These are phyloP conservation scores for Ruellia speciosa DNA, from an alignment of 305 asterid genomes.

Conservation along the genomic window DNA sequence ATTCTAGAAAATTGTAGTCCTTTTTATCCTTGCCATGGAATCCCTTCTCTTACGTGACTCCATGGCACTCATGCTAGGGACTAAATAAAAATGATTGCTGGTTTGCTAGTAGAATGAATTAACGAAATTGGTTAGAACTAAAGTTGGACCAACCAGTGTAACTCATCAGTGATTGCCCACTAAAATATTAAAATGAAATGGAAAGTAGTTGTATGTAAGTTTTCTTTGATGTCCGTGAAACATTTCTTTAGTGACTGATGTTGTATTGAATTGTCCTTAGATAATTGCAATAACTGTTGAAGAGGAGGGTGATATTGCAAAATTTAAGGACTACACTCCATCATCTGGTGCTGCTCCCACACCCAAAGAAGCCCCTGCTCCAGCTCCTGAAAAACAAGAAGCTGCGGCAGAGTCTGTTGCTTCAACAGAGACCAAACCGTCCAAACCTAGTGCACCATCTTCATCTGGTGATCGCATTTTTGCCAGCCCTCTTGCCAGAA, in stretches of 20 bases:
- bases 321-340: constrained; percentile 73
- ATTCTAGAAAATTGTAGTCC: no score
- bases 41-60: no score
- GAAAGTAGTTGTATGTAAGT: no score
- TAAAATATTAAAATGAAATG: no score
- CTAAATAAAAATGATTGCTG: no score
- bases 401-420: constrained; percentile 38
- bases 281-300: constrained; percentile 82
- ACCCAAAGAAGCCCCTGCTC: constrained; percentile 47
- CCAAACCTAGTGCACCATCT: constrained; percentile 52
- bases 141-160: no score
- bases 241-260: constrained; percentile 21
- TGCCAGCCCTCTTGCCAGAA: constrained; percentile 94
- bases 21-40: no score
- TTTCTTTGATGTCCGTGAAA: no score
- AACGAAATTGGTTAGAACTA: no score
- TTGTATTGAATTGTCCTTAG: constrained; percentile 30
- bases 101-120: no score
- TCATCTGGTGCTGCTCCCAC: constrained; percentile 63
- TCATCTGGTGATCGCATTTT: constrained; percentile 66
- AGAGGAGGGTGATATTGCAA: constrained; percentile 70
- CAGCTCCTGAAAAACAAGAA: constrained; percentile 65
- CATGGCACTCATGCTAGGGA: no score
- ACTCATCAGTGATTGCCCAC: no score
- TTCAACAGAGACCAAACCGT: constrained; percentile 54